These are phyloP conservation scores for Aureoboletus auriporus DNA, from an alignment of 768 basidiomycete species.

Conservation along the genomic window DNA sequence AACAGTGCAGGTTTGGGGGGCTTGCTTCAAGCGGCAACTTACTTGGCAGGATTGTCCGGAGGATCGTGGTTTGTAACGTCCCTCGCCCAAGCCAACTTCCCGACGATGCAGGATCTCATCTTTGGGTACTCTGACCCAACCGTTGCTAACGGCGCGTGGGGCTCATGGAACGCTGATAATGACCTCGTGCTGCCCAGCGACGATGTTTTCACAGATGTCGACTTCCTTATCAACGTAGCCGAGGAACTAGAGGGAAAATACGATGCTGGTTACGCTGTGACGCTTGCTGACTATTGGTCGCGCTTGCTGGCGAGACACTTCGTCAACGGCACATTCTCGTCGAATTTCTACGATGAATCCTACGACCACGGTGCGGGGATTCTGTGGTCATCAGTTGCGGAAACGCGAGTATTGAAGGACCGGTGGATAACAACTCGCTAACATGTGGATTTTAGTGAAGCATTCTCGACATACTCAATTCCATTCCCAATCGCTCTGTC, in stretches of 20 bases:
- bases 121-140: constrained; percentile 27
- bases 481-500: constrained; percentile 40
- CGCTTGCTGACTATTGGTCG: constrained; percentile 27
- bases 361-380: constrained; percentile 33
- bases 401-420: constrained; percentile 26
- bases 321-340: constrained; percentile 32
- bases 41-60: constrained; percentile 50
- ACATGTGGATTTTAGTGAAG: constrained; percentile 17
- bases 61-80: constrained; percentile 39
- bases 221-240: constrained; percentile 17
- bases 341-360: constrained; percentile 27
- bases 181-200: constrained; percentile 17
- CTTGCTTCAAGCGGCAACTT: constrained; percentile 49
- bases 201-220: constrained; percentile 9
- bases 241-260: constrained; percentile 30
- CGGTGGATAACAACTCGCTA: not conserved
- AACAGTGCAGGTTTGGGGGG: constrained; percentile 43
- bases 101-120: constrained; percentile 35
- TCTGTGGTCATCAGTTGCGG: constrained; percentile 31
- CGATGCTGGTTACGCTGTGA: constrained; percentile 27
- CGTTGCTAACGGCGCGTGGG: constrained; percentile 21
- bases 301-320: constrained; percentile 35
- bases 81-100: constrained; percentile 39
- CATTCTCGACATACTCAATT: constrained; percentile 31
- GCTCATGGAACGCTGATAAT: constrained; percentile 32